phyloP scores from a whole-genome alignment of 2,329 filamentous ascomycete species.

The Scortechinia acanthostroma region DNA sequence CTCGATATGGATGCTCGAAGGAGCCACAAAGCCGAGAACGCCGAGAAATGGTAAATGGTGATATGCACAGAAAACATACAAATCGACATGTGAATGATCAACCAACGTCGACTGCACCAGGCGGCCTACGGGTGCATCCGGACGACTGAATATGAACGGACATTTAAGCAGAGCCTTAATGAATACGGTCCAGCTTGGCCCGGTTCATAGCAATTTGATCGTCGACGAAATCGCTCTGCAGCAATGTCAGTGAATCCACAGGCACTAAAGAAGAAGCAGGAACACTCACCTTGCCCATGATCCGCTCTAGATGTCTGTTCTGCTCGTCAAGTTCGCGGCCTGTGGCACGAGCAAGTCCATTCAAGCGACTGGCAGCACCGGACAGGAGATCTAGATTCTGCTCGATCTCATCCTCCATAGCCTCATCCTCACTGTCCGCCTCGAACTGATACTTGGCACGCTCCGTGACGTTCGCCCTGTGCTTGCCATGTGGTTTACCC shows the following conservation, averaged over 20 bases:
- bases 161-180: too few relatives aligned
- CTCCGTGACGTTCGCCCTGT: constrained; percentile 33
- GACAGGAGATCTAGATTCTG: constrained; percentile 43
- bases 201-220: constrained; percentile 58
- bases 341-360: constrained; percentile 51
- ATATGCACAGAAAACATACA: too few relatives aligned
- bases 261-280: not conserved
- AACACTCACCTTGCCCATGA: constrained; percentile 43
- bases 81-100: too few relatives aligned
- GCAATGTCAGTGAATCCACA: constrained; percentile 15
- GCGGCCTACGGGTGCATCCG: too few relatives aligned
- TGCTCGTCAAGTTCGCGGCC: constrained; percentile 54
- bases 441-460: constrained; percentile 57
- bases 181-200: constrained; percentile 45
- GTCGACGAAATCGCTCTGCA: constrained; percentile 52
- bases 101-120: too few relatives aligned
- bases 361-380: constrained; percentile 46
- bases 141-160: too few relatives aligned
- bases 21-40: too few relatives aligned
- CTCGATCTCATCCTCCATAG: constrained; percentile 52
- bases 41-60: too few relatives aligned
- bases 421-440: constrained; percentile 52
- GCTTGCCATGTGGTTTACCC: constrained; percentile 11
- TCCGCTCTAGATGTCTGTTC: constrained; percentile 54
- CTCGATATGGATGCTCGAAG: too few relatives aligned